Conservation (phyloP, 1,284 basidiomycete genomes). For the Microbotryomycetes sp. region DNA sequence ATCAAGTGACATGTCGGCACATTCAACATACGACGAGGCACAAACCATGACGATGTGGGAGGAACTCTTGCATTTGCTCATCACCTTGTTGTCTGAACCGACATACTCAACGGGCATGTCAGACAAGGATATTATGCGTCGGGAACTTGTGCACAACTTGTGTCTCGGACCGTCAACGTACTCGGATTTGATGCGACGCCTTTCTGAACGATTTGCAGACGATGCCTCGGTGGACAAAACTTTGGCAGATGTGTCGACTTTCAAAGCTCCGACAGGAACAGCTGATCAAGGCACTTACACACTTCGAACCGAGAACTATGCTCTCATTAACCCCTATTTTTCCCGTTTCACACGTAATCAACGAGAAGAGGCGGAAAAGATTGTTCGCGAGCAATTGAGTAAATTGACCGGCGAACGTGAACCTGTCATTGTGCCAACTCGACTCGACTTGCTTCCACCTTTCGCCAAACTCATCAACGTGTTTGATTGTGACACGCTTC, state of each 20-base stretch:
- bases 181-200: constrained; percentile 84
- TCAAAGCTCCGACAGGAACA: constrained; percentile 63
- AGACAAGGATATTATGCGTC: constrained; percentile 60
- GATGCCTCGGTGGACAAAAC: constrained; percentile 77
- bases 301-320: constrained; percentile 72
- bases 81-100: constrained; percentile 79
- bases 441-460: constrained; percentile 61
- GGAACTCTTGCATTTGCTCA: constrained; percentile 81
- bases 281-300: constrained; percentile 81
- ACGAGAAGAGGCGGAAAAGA: constrained; percentile 83
- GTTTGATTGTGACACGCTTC: constrained; percentile 60
- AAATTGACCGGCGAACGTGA: constrained; percentile 45
- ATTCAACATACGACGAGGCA: constrained; percentile 58
- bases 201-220: constrained; percentile 83
- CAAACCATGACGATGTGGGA: constrained; percentile 83
- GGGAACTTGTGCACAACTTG: constrained; percentile 86
- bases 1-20: constrained; percentile 42
- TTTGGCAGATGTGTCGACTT: constrained; percentile 70
- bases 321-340: constrained; percentile 92
- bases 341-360: constrained; percentile 94
- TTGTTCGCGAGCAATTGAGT: constrained; percentile 62
- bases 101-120: constrained; percentile 66
- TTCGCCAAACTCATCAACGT: constrained; percentile 56
- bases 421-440: constrained; percentile 60
- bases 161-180: constrained; percentile 82